Evolutionary conservation across 108 stramenopile species (phyloP), one percentile per base, ranked within the genome.

Genomic region (Aurantiochytrium sp.): DNA sequence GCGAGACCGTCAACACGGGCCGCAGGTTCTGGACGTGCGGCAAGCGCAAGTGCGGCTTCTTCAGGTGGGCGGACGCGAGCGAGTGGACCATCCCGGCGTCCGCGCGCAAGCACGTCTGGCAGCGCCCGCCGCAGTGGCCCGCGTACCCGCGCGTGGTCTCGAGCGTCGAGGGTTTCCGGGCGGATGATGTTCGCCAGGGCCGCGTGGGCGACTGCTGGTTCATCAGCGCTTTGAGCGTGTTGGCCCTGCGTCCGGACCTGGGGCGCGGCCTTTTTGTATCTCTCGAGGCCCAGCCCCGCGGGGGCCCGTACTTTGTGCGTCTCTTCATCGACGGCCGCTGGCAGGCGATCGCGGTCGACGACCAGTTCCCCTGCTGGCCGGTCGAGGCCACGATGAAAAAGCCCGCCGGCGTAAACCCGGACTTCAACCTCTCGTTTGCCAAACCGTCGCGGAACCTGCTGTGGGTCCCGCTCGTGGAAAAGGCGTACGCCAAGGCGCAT

Each of bases 401-500:
- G 3, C 59, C 34, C 0, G 59, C 15, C 34, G 34, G 12, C 15
- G 73, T 81, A 1, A 81, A 81, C 0, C 73, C 45, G 17, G 1
- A 48, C 27, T 81, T 81, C 24, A 48, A 41, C 24, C 45, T 81
- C 12, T 41, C 73, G 12, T 81, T 48, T 48, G 39, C 42, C 73
- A 81, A 81, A 30, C 42, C 73, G 27, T 22, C 73, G 2, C 39
- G 73, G 24, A 81, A 81, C 32, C 45, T 48, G 54, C 42, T 92
- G 10, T 92, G 91, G 91, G 91, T 90, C 1, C 48, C 69, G 17
- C 36, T 92, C 0, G 21, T 88, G 6, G 91, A 92, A 39, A 92
- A 92, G 69, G 91, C 91, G 2, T 89, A 73, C 34, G 91, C 91
- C 31, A 92, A 92, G 55, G 30, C 59, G 21, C 54, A 86, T 85